These are phyloP conservation scores for Achaetomium macrosporum DNA, from an alignment of 2,329 filamentous ascomycete species.

Conservation along the genomic window DNA sequence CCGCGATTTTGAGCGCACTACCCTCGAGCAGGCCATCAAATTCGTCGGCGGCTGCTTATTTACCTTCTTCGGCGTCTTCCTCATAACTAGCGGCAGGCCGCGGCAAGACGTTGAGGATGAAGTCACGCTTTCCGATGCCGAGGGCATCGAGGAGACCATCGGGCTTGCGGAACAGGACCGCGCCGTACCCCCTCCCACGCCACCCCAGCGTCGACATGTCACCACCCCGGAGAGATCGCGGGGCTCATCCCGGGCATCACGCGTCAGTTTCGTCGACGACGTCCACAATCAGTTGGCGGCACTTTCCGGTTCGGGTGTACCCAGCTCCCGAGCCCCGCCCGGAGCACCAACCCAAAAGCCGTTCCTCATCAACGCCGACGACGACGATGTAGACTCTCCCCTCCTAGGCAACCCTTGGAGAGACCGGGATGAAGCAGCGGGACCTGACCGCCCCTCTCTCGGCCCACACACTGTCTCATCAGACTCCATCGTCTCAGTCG, in stretches of 20 bases:
- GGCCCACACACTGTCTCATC: constrained; percentile 24
- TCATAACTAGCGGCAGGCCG: constrained; percentile 82
- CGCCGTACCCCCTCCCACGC: constrained; percentile 32
- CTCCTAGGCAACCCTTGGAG: constrained; percentile 42
- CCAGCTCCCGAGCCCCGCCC: constrained; percentile 32
- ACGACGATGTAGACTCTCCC: constrained; percentile 28
- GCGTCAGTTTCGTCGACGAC: constrained; percentile 39
- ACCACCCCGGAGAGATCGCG: too few relatives aligned
- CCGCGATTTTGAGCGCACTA: constrained; percentile 85
- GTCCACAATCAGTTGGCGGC: constrained; percentile 33
- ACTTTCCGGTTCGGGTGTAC: constrained; percentile 33
- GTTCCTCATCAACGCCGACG: constrained; percentile 3
- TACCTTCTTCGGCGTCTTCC: constrained; percentile 94
- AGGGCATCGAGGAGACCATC: constrained; percentile 59
- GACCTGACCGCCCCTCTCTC: constrained; percentile 12
- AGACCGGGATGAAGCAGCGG: constrained; percentile 17
- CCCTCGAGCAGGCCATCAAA: constrained; percentile 65
- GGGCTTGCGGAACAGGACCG: constrained; percentile 51
- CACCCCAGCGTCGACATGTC: constrained; percentile 30
- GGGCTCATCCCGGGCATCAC: constrained; percentile 47
- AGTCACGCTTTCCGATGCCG: constrained; percentile 47
- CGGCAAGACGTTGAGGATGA: constrained; percentile 53
- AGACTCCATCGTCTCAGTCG: constrained; percentile 23
- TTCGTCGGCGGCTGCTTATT: constrained; percentile 87
- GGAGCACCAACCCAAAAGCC: constrained; percentile 28